Evolutionary conservation across 164 flowering plant genomes (phyloP), one percentile per base, ranked within the genome.

Genomic region (Chloranthus sessilifolius): DNA sequence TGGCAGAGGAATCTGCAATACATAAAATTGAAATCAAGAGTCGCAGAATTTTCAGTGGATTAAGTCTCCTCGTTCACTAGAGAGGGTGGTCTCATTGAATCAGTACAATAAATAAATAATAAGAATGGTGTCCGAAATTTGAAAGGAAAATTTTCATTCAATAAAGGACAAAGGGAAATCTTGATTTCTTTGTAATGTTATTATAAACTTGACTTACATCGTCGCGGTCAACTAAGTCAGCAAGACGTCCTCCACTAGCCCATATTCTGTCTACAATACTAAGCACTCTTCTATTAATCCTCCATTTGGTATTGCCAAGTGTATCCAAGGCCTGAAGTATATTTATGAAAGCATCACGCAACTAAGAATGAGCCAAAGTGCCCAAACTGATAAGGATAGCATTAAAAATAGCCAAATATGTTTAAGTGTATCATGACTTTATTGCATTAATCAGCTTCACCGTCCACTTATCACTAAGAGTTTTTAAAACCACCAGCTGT

Each of bases 251-350:
- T 72, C 99, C 97, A 71, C 71, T 74, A 52, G 89, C 80, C 99
- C 99, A 94, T 58, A 94, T 68, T 65, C 85, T 72, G 56, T 94
- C 99, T 46, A 94, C 56, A 5, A 94, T 76, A 55, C 64, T 49
- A 63, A 89, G 95, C 7, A 94, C 76, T 70, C 78, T 84, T 50
- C 77, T 84, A 54, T 89, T 89, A 43, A 94, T 56, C 68, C 90
- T 81, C 99, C 99, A 94, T 69, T 74, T 81, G 37, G 95, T 83
- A 57, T 63, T 75, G 43, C 99, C 99, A 47, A 94, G 95, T 2
- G 88, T 84, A 80, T 94, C 77, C 41, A 92, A 66, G 37, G 99
- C 96, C 99, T 92, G 75, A n/a, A 62, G 33, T 35, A 46, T 10
- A 52, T 53, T 50, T 37, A 29, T n/a, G 16, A 47, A 40, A 44